A percentile compares a stretch with the other conserved stretches of the same genome.
Conservation (phyloP, 2,329 filamentous ascomycete genomes). For the Tricladium varicosporioides region DNA sequence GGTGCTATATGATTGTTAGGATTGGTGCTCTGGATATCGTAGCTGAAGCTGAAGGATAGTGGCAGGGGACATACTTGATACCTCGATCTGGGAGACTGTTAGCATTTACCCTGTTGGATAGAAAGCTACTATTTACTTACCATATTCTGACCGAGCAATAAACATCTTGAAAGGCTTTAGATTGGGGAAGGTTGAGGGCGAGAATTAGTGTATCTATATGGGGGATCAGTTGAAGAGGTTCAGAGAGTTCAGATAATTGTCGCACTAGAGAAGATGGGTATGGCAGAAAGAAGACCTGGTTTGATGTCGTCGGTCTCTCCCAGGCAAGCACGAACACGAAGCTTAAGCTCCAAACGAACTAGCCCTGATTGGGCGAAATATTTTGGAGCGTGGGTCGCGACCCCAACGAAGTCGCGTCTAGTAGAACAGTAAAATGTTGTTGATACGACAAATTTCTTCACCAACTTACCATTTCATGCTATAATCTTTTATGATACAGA, state of each 20-base stretch:
- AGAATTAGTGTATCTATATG: not conserved
- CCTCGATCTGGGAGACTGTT: constrained; percentile 73
- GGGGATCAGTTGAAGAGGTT: not conserved
- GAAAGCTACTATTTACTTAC: constrained; percentile 51
- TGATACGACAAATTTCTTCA: not conserved
- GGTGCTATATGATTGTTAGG: constrained; percentile 62
- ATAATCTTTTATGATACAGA: not conserved
- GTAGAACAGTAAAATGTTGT: not conserved
- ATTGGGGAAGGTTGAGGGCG: constrained; percentile 32
- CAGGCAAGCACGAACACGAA: constrained; percentile 19
- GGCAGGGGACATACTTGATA: constrained; percentile 72
- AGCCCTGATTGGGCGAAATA: constrained; percentile 2
- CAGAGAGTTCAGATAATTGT: not conserved
- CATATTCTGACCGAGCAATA: constrained; percentile 99
- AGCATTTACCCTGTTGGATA: constrained; percentile 28
- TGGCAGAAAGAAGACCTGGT: constrained; percentile 3
- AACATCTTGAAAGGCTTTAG: constrained; percentile 70
- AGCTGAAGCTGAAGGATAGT: constrained; percentile 11
- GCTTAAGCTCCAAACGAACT: constrained; percentile 4
- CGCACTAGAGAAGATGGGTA: not conserved
- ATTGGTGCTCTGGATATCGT: not conserved
- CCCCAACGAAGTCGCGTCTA: constrained; percentile 7
- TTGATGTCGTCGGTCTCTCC: constrained; percentile 10
- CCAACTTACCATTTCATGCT: not conserved
- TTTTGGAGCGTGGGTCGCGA: constrained; percentile 4